Base-by-base conservation (phyloP, 371 early-diverging fungal genomes). In the Thermomucor indicae-seudaticae region DNA sequence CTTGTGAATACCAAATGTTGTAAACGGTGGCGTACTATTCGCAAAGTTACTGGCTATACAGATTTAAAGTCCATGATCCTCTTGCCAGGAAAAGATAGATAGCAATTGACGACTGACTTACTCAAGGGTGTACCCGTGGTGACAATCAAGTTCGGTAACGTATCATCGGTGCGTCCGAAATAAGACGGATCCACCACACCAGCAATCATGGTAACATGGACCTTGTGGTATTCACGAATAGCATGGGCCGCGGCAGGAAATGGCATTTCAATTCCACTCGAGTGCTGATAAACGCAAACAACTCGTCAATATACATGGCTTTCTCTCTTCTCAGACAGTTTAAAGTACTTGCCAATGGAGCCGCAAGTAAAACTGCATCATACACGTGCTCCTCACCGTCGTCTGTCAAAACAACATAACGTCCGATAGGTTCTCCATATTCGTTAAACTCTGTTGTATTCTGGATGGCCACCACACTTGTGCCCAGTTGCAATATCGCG, bases 181-280 rank as follows among this genome's bases (percentile, higher is more conserved):
- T 78, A 82, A 6, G 55, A 38, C 1, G 80, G 78, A 47, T 83
- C 74, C 23, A 80, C 62, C 20, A 58, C 46, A 4, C 84, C 88
- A 0, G 79, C 70, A 31, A 89, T 68, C 38, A 85, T 57, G 0
- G 89, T 84, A 10, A 85, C 86, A 56, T 87, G 81, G 10, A 83
- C 71, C 12, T 62, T 64, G 12, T 79, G 71, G 57, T 81, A 85
- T 16, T 65, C 54, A 14, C 65, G 44, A 7, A 46, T 49, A n/a
- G 66, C 38, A 3, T 24, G 25, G 5, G 49, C 27, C 17, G 53
- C 17, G 5, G 53, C 43, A 1, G 61, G 46, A 16, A 61, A 63
- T 6, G 64, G 51, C n/a, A 64, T 48, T 6, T 53, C 30, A 19
- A 66, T 60, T 11, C 43, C 54, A 0, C 57, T 30, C 16, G 25